Base-by-base conservation (phyloP, 768 basidiomycete species). In the Leccinum imitatum region DNA sequence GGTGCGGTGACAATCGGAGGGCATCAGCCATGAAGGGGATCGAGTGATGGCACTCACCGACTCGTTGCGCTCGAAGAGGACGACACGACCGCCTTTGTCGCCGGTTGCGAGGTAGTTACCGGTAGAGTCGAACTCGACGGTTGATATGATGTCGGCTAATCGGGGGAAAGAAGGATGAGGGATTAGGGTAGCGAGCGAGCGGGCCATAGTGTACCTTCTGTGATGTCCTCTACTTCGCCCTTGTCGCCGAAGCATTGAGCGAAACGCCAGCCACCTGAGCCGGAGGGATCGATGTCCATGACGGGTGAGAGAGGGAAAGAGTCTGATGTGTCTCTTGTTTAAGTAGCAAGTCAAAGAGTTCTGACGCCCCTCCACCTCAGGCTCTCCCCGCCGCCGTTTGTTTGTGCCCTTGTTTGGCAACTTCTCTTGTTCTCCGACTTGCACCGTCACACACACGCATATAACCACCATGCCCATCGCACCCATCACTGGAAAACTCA, bases 171-270 rank as follows among this genome's bases (percentile, higher is more conserved):
- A 53, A n/a, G 1, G 56, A 59, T 71, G 54, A 62, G 48, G 33
- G 50, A 64, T 64, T 59, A 58, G 54, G 59, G 62, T 15, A 46
- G 52, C 50, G 56, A 58, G 25, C 13, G 62, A 64, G 65, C 31
- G 19, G 21, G 47, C 71, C 83, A 46, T 2, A 4, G 61, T 63
- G 61, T 63, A 95, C 95, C 97, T 82, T 99, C 97, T 61, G 97
- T 99, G 72, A 99, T 98, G 76, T 99, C 97, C 73, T 98, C 97
- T 37, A 98, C 96, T 75, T 97, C 92, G 68, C 91, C 96, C 84
- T 99, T 99, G 84, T 99, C 97, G 65, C 97, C 97, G 73, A 99
- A 99, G 79, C 97, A 99, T 73, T 99, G 97, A 56, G 97, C 96
- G 79, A 99, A 99, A 69, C 96, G 89, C 97, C 97, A 99, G 69